Percentiles rank a stretch among this genome's conserved stretches.
These are phyloP conservation scores for Aspergillus thermomutatus DNA, from an alignment of 2,329 filamentous ascomycete species.

Conservation along the genomic window DNA sequence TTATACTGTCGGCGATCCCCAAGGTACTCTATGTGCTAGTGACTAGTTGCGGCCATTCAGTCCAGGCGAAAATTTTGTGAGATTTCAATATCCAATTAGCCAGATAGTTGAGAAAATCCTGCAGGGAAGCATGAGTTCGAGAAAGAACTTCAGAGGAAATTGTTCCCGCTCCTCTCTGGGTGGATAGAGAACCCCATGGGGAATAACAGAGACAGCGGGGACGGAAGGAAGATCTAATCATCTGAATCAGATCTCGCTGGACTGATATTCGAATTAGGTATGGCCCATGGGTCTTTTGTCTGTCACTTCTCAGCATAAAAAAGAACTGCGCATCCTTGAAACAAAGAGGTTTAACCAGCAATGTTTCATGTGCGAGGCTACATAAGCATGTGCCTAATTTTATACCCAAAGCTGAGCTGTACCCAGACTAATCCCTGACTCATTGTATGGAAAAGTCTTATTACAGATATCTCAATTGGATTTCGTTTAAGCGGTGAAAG, in stretches of 20 bases:
- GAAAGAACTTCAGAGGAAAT: background rate
- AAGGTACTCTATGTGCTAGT: background rate
- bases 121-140: no score
- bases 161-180: background rate
- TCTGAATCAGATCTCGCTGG: background rate
- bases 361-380: background rate
- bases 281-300: no score
- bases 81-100: background rate
- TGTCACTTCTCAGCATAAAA: background rate
- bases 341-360: background rate
- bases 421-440: background rate
- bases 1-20: background rate
- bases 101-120: no score
- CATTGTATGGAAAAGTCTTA: no score
- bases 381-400: background rate
- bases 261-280: background rate
- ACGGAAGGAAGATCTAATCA: background rate
- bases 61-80: no score
- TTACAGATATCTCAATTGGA: background rate
- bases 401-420: background rate
- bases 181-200: background rate
- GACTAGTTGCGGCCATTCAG: background rate
- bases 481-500: background rate
- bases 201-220: no score
- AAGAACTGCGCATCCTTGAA: background rate